Base-by-base conservation (phyloP, 2,329 filamentous ascomycete genomes). In the Mycocentrospora acerina region DNA sequence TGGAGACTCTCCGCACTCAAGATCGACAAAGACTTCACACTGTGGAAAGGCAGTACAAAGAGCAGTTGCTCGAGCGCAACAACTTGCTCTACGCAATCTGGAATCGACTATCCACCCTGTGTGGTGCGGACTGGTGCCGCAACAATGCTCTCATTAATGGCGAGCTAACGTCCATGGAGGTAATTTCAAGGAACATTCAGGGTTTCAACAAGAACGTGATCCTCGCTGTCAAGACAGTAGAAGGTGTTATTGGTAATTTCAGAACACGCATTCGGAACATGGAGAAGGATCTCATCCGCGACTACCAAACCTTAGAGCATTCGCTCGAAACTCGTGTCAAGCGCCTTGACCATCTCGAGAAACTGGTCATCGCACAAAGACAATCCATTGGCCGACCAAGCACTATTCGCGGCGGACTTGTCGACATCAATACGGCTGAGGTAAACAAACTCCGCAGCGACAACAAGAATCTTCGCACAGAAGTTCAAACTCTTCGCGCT, bases 151-250 rank as follows among this genome's bases (percentile, higher is more conserved):
- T 95, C 16, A 87, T 97, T 60, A 91, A 93, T 57, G 88, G 90
- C 14, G 87, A 91, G 43, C 72, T 95, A 6, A 89, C 90, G 0
- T 89, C 86, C 10, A 77, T 94, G 24, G 91, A 96, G 58, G 83
- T 90, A 11, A 86, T 98, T 45, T 82, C 84, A 1, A 90, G 84
- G 33, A 89, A 93, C 69, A 77, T 97, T 4, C 85, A 87, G 0
- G 88, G 86, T 1, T 97, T 97, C 70, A 88, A 86, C 60, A 88
- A 90, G 66, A 97, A 96, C 63, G 77, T 98, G 17, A 70, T 96
- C 29, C 81, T 84, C 1, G 91, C 91, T 0, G 80, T 96, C 46
- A 95, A 91, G 73, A 88, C 83, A 2, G 83, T 97, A 38, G 93
- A 97, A 72, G 75, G 77, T 13, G 81, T 95, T 48, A 76, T 97